Percentiles rank a stretch among this genome's conserved stretches.
Conservation (phyloP, 2,329 filamentous ascomycete genomes). For the Arthrinium phaeospermum region DNA sequence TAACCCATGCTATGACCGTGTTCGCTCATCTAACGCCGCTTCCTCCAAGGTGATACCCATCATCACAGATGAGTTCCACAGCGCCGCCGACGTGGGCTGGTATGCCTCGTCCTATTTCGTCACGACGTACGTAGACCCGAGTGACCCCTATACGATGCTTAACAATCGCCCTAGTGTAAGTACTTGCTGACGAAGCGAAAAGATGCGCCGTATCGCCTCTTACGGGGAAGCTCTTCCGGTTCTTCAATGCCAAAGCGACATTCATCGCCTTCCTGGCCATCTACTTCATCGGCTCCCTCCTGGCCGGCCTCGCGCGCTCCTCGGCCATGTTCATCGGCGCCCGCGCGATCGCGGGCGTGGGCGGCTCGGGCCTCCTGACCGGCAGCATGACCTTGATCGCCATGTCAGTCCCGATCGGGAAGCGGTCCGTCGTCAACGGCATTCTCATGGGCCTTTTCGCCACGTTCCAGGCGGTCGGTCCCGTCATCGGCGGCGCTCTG, state of each 20-base stretch:
- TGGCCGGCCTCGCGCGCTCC: constrained; percentile 42
- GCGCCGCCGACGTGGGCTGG: constrained; percentile 48
- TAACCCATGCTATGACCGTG: not conserved
- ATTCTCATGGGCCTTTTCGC: not conserved
- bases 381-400: constrained; percentile 20
- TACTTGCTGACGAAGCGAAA: constrained; percentile 24
- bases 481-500: constrained; percentile 7
- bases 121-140: constrained; percentile 32
- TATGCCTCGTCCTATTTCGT: constrained; percentile 46
- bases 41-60: constrained; percentile 32
- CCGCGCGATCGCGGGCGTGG: constrained; percentile 42
- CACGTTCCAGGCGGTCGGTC: not conserved
- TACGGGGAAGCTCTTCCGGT: constrained; percentile 40
- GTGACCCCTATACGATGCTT: constrained; percentile 34
- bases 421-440: constrained; percentile 8
- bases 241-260: constrained; percentile 39
- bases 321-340: constrained; percentile 41
- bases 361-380: constrained; percentile 38
- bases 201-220: constrained; percentile 28
- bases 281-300: constrained; percentile 44
- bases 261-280: constrained; percentile 40
- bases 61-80: constrained; percentile 37
- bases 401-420: constrained; percentile 3
- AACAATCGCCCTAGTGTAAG: constrained; percentile 25
- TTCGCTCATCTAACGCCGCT: not conserved